A percentile compares a stretch with the other conserved stretches of the same genome.
Conservation (phyloP, 805 yeast species). For the Wickerhamomyces bisporus region DNA sequence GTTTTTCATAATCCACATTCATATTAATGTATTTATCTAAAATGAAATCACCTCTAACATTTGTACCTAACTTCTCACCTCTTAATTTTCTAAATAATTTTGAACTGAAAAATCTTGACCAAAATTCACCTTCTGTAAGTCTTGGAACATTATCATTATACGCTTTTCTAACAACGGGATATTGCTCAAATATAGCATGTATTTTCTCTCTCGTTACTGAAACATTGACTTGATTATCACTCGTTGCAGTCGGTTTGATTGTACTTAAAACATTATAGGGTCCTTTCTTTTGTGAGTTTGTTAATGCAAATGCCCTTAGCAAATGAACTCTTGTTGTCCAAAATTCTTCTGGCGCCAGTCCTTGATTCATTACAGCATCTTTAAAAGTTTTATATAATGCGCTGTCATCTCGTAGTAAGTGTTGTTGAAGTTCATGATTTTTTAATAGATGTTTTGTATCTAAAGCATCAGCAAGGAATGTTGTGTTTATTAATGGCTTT, state of each 20-base stretch:
- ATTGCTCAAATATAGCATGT: conserved; percentile 83
- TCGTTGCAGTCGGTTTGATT: conserved; percentile 87
- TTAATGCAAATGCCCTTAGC: conserved; percentile 79
- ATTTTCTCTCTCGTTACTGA: conserved; percentile 88
- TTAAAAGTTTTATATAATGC: conserved; percentile 70
- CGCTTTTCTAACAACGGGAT: conserved; percentile 86
- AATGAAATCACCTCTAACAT: conserved; percentile 77
- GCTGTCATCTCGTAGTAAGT: conserved; percentile 63
- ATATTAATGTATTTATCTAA: conserved; percentile 77
- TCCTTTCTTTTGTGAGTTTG: conserved; percentile 80
- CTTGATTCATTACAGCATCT: conserved; percentile 77
- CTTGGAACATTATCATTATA: conserved; percentile 89
- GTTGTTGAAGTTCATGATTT: conserved; percentile 76
- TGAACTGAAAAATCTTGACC: conserved; percentile 94
- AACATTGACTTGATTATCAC: conserved; percentile 91
- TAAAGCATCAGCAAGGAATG: conserved; percentile 39
- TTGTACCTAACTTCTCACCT: conserved; percentile 77
- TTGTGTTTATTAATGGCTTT: conserved; percentile 30
- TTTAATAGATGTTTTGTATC: conserved; percentile 56
- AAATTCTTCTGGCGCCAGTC: conserved; percentile 75
- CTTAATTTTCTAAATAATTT: conserved; percentile 79
- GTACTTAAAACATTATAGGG: conserved; percentile 93
- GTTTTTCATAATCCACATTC: conserved; percentile 53
- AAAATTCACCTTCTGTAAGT: conserved; percentile 84
- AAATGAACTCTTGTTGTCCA: conserved; percentile 82